Conservation (phyloP, 345 rosid species). For the Citrus mangshanensis region DNA sequence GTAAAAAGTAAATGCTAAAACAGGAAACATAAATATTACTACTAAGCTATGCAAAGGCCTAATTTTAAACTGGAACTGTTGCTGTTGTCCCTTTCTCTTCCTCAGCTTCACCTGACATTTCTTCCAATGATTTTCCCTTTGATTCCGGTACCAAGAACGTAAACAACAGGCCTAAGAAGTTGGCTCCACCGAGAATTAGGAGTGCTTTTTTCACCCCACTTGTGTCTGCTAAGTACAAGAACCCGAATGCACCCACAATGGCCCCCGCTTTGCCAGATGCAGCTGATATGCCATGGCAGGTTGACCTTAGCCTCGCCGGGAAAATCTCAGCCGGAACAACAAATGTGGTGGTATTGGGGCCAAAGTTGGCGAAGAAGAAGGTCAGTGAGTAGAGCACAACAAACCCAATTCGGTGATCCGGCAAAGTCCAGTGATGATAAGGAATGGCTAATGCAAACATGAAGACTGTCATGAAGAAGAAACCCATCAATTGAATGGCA, state of each 20-base stretch:
- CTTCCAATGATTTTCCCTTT: conserved; percentile 59
- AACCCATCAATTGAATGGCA: conserved; percentile 56
- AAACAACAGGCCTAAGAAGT: conserved; percentile 36
- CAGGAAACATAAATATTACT: too few relatives aligned
- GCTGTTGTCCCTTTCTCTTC: conserved; percentile 18
- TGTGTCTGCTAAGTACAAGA: conserved; percentile 38
- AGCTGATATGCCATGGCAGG: conserved; percentile 78
- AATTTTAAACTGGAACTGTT: conserved; percentile 6
- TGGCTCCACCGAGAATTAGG: conserved; percentile 35
- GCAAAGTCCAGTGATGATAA: conserved; percentile 64
- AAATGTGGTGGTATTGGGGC: conserved; percentile 84
- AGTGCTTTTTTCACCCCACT: conserved; percentile 47
- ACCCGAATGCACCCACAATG: conserved; percentile 72
- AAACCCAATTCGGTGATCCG: conserved; percentile 47
- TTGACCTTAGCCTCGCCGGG: conserved; percentile 74
- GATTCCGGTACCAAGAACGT: conserved; percentile 46
- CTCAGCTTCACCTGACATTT: conserved; percentile 46
- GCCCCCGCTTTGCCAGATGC: conserved; percentile 73
- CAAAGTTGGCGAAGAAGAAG: conserved; percentile 77
- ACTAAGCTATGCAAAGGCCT: neutral
- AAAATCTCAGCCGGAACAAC: conserved; percentile 77
- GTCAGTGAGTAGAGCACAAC: conserved; percentile 58
- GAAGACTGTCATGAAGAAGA: conserved; percentile 55
- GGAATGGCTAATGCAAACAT: conserved; percentile 63
- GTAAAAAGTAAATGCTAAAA: neutral